A percentile compares a stretch with the other conserved stretches of the same genome.
phyloP scores from a whole-genome alignment of 2,329 filamentous ascomycete genomes.

The Alternaria metachromatica region DNA sequence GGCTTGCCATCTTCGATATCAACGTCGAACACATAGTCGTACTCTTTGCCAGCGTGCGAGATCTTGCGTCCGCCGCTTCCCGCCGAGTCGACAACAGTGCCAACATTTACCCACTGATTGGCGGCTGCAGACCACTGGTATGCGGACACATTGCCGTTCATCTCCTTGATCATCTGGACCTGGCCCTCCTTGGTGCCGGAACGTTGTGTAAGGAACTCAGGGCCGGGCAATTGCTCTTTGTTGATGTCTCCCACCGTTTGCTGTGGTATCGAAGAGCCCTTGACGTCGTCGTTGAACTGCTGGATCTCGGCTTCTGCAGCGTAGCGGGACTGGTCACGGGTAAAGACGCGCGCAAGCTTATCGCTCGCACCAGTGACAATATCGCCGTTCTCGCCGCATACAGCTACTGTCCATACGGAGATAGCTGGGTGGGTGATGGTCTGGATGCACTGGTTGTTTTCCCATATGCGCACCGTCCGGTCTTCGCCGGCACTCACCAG shows the following conservation, averaged over 20 bases:
- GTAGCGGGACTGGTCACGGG: conserved; percentile 70
- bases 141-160: conserved; percentile 81
- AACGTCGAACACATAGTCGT: conserved; percentile 96
- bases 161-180: conserved; percentile 86
- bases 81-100: conserved; percentile 90
- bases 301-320: conserved; percentile 72
- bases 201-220: conserved; percentile 82
- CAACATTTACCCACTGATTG: conserved; percentile 82
- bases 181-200: conserved; percentile 96
- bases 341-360: conserved; percentile 83
- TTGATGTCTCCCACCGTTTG: conserved; percentile 81
- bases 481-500: conserved; percentile 93
- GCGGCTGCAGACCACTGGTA: conserved; percentile 79
- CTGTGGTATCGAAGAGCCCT: conserved; percentile 83
- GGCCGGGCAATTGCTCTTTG: conserved; percentile 88
- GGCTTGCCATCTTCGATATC: conserved; percentile 95
- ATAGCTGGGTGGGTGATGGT: conserved; percentile 97
- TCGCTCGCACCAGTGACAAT: conserved; percentile 95
- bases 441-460: conserved; percentile 80
- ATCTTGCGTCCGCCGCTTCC: conserved; percentile 72
- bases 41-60: conserved; percentile 82
- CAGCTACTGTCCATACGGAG: conserved; percentile 93
- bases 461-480: conserved; percentile 91
- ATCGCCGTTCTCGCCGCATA: conserved; percentile 80
- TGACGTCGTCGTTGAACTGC: conserved; percentile 82